phyloP scores from a whole-genome alignment of 1,284 basidiomycete species.

The Malassezia psittaci region DNA sequence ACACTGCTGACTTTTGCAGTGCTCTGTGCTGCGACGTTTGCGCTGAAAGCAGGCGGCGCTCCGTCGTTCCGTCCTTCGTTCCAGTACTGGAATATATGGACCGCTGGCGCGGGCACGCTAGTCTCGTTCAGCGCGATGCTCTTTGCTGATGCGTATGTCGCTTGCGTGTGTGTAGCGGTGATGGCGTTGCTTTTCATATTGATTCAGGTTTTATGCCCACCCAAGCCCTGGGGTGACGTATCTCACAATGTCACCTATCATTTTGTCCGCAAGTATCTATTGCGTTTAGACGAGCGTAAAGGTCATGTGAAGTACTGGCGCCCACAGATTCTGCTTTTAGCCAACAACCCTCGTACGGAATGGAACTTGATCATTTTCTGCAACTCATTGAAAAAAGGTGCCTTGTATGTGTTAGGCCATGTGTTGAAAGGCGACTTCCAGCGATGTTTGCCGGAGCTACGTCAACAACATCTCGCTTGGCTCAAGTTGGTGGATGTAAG shows the following conservation, averaged over 20 bases:
- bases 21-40: slow-evolving; percentile 41
- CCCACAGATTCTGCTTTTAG: slow-evolving; percentile 43
- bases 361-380: slow-evolving; percentile 48
- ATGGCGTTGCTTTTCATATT: slow-evolving; percentile 38
- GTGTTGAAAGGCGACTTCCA: slow-evolving; percentile 46
- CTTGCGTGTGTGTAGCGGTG: slow-evolving; percentile 33
- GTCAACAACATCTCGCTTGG: slow-evolving; percentile 44
- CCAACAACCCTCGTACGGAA: slow-evolving; percentile 44
- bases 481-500: slow-evolving; percentile 46
- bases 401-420: slow-evolving; percentile 43
- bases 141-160: slow-evolving; percentile 36
- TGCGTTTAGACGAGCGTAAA: slow-evolving; percentile 45
- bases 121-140: slow-evolving; percentile 44
- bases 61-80: slow-evolving; percentile 47
- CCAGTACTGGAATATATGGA: slow-evolving; percentile 48
- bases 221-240: slow-evolving; percentile 48
- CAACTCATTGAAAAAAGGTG: slow-evolving; percentile 47
- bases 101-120: slow-evolving; percentile 36
- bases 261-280: slow-evolving; percentile 45
- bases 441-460: slow-evolving; percentile 40
- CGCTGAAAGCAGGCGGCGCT: slow-evolving; percentile 46
- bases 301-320: slow-evolving; percentile 48
- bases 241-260: slow-evolving; percentile 45
- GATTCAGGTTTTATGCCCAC: slow-evolving; percentile 43
- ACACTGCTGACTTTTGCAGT: slow-evolving; percentile 45